Conservation (phyloP, 225 moss, liverwort and hornwort genomes). For the Ulota crispa region DNA sequence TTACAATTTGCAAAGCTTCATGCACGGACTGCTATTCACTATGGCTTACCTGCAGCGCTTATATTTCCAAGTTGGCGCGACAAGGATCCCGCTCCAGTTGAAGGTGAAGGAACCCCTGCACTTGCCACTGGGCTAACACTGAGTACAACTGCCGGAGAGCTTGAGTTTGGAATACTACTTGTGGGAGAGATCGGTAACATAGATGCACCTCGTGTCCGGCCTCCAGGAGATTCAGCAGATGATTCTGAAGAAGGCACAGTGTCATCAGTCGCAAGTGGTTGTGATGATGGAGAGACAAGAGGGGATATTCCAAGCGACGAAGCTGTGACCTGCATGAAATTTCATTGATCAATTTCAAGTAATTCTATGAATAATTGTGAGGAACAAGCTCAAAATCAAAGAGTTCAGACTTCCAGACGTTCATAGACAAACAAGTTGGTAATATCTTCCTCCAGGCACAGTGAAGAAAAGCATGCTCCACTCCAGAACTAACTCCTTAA, state of each 20-base stretch:
- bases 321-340: conserved; percentile 42
- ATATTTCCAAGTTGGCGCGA: conserved; percentile 42
- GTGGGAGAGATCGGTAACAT: conserved; percentile 58
- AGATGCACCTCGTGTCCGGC: conserved; percentile 43
- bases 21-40: not conserved
- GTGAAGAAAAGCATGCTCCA: not conserved
- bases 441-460: conserved; percentile 2
- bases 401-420: conserved; percentile 8
- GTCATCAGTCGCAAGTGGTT: conserved; percentile 46
- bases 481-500: not conserved
- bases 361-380: not conserved
- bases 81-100: conserved; percentile 54
- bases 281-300: conserved; percentile 62
- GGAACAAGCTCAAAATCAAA: conserved; percentile 1
- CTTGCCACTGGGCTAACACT: conserved; percentile 64
- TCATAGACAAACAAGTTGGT: conserved; percentile 3
- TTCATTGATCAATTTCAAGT: not conserved
- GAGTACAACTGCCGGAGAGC: conserved; percentile 57
- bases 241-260: conserved; percentile 53
- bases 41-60: conserved; percentile 43
- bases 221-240: conserved; percentile 59
- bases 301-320: conserved; percentile 57
- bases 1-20: not conserved
- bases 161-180: conserved; percentile 39
- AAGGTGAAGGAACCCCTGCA: conserved; percentile 54